Base-by-base conservation (phyloP, 2,329 filamentous ascomycete genomes). In the Lecanoromycetidae sp. region DNA sequence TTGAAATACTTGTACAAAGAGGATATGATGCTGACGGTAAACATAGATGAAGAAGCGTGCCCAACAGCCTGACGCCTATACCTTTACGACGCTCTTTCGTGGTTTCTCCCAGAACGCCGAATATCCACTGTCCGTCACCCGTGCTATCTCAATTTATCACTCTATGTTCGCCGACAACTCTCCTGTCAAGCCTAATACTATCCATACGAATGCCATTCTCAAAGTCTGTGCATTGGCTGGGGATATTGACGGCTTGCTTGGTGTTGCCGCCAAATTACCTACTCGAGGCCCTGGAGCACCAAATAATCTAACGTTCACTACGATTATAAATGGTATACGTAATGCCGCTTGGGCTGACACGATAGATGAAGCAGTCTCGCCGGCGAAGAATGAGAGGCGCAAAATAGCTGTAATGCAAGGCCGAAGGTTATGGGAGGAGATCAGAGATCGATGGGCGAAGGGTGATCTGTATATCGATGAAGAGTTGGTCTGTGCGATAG, bases 41-140 rank as follows among this genome's bases (percentile, higher is more conserved):
- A 37, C 49, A 10, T 55, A 86, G 83, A 96, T 98, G 90, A 98
- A 96, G 68, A 96, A 96, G 67, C 76, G 87, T 52, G 81, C 73
- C 4, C 83, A 93, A 57, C 71, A 75, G 22, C 90, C 91, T 1
- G 90, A 88, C 60, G 75, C 78, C 3, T 76, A 82, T 57, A 95
- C 91, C 0, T 95, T 84, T 60, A 91, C 85, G 15, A 80, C 85
- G 49, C 75, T 96, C 49, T 79, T 98, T 55, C 72, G 77, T 42
- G 90, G 87, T 25, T 77, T 88, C 46, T 75, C 80, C 33, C 65
- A 71, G 34, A 77, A 80, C 13, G 60, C 73, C 1, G 74, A 82
- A 49, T 64, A 71, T 0, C 68, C 74, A 35, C 62, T 76, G 25
- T 79, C 79, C 40, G 72, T 91, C 5, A 63, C 71, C 46, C 80